Conservation (phyloP, 441 rosid species). For the Corymbia citriodora region DNA sequence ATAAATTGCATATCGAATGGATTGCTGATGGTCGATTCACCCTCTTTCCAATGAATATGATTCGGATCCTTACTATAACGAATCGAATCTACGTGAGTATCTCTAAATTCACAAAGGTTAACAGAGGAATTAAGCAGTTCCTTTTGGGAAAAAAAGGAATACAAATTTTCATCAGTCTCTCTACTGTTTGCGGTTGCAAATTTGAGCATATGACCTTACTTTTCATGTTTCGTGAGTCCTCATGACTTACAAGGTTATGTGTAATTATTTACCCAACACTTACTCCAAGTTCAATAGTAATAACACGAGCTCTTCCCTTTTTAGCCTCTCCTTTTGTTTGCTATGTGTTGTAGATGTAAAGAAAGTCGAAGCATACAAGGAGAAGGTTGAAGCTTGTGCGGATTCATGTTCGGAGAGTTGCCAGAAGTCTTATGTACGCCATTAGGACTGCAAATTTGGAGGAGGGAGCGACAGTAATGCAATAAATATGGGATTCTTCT, state of each 20-base stretch:
- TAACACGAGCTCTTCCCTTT: not conserved
- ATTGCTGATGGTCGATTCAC: not conserved
- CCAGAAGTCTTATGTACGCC: not conserved
- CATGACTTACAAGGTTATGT: not conserved
- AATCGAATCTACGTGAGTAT: not conserved
- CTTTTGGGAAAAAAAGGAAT: not conserved
- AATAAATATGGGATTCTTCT: not conserved
- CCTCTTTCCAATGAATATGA: not conserved
- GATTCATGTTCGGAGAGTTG: not conserved
- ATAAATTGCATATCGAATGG: not conserved
- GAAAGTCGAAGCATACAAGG: not conserved
- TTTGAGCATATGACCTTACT: not conserved
- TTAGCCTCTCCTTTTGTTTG: not conserved
- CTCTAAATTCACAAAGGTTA: not conserved
- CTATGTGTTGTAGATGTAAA: not conserved
- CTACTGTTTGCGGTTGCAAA: not conserved
- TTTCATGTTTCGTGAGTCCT: not conserved
- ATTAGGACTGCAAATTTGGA: not conserved
- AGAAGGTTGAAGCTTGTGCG: not conserved
- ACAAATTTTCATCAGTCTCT: not conserved
- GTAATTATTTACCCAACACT: not conserved
- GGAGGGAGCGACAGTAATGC: not conserved
- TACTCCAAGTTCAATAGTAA: not conserved
- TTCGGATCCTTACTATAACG: not conserved
- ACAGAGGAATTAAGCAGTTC: not conserved